A percentile compares a stretch with the other conserved stretches of the same genome.
Conservation (phyloP, 2,329 filamentous ascomycete species). For the Hirsutella thompsonii region DNA sequence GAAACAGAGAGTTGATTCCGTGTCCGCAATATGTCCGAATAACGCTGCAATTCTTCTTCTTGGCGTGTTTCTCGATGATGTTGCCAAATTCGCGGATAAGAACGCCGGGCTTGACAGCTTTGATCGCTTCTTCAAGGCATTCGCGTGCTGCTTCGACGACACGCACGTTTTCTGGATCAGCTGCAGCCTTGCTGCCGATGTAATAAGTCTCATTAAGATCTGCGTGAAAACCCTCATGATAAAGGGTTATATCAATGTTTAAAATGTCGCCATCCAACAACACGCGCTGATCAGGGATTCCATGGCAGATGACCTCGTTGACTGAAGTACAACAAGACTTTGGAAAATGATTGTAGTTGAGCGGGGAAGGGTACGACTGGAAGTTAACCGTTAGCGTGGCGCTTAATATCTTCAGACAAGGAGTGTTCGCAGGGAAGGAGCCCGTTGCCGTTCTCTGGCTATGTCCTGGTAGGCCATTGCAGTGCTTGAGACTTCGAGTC, state of each 20-base stretch:
- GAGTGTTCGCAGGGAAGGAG: too few species aligned
- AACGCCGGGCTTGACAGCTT: constrained; percentile 83
- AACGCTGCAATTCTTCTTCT: constrained; percentile 72
- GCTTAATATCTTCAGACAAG: too few species aligned
- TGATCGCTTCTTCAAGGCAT: constrained; percentile 82
- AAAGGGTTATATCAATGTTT: constrained; percentile 92
- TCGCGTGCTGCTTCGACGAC: constrained; percentile 85
- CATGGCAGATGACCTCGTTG: constrained; percentile 98
- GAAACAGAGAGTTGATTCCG: constrained; percentile 87
- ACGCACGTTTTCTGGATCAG: constrained; percentile 74
- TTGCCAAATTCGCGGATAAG: constrained; percentile 89
- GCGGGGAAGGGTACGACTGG: constrained; percentile 83
- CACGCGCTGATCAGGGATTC: constrained; percentile 83
- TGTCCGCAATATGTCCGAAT: constrained; percentile 96
- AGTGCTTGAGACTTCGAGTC: too few species aligned
- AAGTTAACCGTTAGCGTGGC: constrained; percentile 5
- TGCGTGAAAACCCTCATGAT: constrained; percentile 88
- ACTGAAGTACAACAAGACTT: constrained; percentile 95
- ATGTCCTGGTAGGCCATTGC: too few species aligned
- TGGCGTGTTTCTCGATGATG: constrained; percentile 90
- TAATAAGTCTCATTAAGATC: constrained; percentile 99
- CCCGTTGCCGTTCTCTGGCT: too few species aligned
- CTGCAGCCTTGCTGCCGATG: constrained; percentile 74
- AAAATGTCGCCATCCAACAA: constrained; percentile 89
- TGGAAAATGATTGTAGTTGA: constrained; percentile 93